phyloP scores from a whole-genome alignment of 1,139 yeast species.

The Hanseniaspora gamundiae region DNA sequence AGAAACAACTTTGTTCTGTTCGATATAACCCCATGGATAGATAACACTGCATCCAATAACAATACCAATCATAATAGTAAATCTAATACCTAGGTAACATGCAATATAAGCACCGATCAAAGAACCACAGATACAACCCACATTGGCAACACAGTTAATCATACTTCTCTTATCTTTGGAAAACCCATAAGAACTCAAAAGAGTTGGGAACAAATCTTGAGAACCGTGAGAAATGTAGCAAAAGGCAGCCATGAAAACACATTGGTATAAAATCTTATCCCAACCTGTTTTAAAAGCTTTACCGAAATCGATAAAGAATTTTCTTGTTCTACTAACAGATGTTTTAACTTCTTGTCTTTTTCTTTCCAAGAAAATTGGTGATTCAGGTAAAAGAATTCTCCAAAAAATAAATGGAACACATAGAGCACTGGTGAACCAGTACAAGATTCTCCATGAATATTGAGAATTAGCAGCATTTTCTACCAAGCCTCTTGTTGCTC shows the following conservation, averaged over 20 bases:
- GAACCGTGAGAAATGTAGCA: conserved; percentile 65
- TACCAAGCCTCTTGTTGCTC: conserved; percentile 50
- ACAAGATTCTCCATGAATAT: conserved; percentile 63
- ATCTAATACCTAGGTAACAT: conserved; percentile 46
- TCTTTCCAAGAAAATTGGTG: conserved; percentile 37
- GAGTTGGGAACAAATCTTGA: conserved; percentile 61
- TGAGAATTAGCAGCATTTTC: conserved; percentile 28
- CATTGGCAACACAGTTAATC: conserved; percentile 55
- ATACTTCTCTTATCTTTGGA: conserved; percentile 45
- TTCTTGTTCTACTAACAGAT: conserved; percentile 10
- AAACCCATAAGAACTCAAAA: conserved; percentile 38
- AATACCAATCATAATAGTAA: conserved; percentile 46
- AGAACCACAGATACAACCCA: conserved; percentile 64
- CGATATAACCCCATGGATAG: conserved; percentile 62
- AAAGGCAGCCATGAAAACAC: conserved; percentile 49
- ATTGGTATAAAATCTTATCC: conserved; percentile 37
- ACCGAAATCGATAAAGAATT: conserved; percentile 13
- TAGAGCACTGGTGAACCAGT: conserved; percentile 71
- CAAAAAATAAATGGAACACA: conserved; percentile 44
- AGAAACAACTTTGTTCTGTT: conserved; percentile 40
- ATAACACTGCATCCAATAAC: conserved; percentile 57
- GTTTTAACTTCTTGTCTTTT: conserved; percentile 21
- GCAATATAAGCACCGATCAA: conserved; percentile 50
- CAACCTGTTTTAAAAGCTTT: conserved; percentile 30
- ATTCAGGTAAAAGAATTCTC: conserved; percentile 48